A percentile compares a stretch with the other conserved stretches of the same genome.
Conservation (phyloP, 2,329 filamentous ascomycete species). For the Stagonosporopsis cucurbitacearum region DNA sequence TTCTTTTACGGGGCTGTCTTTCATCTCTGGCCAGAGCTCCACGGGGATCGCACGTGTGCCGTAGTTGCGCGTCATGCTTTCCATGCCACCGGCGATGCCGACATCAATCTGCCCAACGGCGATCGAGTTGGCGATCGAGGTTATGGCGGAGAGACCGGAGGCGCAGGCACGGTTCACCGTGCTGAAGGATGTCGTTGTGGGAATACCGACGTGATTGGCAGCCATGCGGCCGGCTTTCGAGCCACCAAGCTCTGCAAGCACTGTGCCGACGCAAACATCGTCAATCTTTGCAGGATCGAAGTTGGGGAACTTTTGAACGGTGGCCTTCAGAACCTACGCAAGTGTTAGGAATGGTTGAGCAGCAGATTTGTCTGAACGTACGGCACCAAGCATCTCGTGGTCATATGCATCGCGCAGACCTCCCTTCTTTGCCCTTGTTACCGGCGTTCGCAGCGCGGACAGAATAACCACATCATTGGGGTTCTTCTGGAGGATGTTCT, state of each 20-base stretch:
- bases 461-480: slow-evolving; percentile 87
- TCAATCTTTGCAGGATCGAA: slow-evolving; percentile 73
- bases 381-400: slow-evolving; percentile 80
- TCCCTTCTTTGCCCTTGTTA: slow-evolving; percentile 84
- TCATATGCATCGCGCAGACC: slow-evolving; percentile 87
- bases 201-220: slow-evolving; percentile 80
- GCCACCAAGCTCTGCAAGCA: slow-evolving; percentile 88
- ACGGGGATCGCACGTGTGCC: slow-evolving; percentile 82
- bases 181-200: slow-evolving; percentile 75
- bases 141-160: slow-evolving; percentile 78
- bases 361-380: slow-evolving; percentile 30
- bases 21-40: slow-evolving; percentile 77
- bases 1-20: slow-evolving; percentile 68
- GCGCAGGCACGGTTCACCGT: slow-evolving; percentile 90
- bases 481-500: slow-evolving; percentile 76
- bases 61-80: slow-evolving; percentile 96
- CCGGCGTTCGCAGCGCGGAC: slow-evolving; percentile 85
- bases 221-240: slow-evolving; percentile 92
- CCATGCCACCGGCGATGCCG: slow-evolving; percentile 88
- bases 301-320: slow-evolving; percentile 73
- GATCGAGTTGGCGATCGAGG: slow-evolving; percentile 76
- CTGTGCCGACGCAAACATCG: slow-evolving; percentile 86
- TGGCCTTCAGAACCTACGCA: slow-evolving; percentile 65
- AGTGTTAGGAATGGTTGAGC: slow-evolving; percentile 1
- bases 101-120: slow-evolving; percentile 73